Evolutionary conservation across 495 filamentous ascomycete genomes (phyloP).

Genomic region (Trichocladium uniseriatum): DNA sequence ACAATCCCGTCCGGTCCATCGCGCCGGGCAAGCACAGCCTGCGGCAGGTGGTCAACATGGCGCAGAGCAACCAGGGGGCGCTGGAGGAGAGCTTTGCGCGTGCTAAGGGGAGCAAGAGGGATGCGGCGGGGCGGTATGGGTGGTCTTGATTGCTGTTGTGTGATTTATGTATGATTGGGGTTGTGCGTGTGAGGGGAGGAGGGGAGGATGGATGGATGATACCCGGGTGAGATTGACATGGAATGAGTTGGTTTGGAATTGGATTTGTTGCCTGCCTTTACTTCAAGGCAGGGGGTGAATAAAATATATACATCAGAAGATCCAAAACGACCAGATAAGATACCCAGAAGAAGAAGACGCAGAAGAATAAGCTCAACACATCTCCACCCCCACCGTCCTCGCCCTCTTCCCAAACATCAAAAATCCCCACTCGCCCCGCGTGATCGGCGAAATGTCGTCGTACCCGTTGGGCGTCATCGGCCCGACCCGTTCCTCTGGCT

Average conservation of each 20-base stretch:
- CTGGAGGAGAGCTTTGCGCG: slow-evolving; percentile 82
- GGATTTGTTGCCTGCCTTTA: no score
- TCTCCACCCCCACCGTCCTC: slow-evolving; percentile 32
- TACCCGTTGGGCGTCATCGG: slow-evolving; percentile 45
- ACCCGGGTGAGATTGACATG: neutral
- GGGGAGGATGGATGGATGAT: neutral
- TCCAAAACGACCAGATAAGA: no score
- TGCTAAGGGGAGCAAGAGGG: slow-evolving; percentile 61
- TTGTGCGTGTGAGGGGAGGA: neutral
- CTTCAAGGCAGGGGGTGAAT: no score
- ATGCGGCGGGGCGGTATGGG: slow-evolving; percentile 75
- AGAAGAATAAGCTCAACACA: no score
- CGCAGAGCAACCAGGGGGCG: slow-evolving; percentile 66
- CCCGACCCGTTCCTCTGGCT: slow-evolving; percentile 18
- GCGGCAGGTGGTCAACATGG: slow-evolving; percentile 76
- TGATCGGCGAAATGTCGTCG: slow-evolving; percentile 47
- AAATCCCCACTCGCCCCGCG: slow-evolving; percentile 47
- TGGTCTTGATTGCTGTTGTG: slow-evolving; percentile 35
- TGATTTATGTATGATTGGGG: neutral
- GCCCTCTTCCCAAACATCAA: slow-evolving; percentile 27
- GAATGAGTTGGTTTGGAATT: neutral
- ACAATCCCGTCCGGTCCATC: slow-evolving; percentile 76
- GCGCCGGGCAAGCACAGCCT: slow-evolving; percentile 83
- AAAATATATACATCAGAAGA: neutral
- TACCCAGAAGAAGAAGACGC: no score